phyloP scores from a whole-genome alignment of 2,329 filamentous ascomycete genomes.

The Paraphoma chrysanthemicola region DNA sequence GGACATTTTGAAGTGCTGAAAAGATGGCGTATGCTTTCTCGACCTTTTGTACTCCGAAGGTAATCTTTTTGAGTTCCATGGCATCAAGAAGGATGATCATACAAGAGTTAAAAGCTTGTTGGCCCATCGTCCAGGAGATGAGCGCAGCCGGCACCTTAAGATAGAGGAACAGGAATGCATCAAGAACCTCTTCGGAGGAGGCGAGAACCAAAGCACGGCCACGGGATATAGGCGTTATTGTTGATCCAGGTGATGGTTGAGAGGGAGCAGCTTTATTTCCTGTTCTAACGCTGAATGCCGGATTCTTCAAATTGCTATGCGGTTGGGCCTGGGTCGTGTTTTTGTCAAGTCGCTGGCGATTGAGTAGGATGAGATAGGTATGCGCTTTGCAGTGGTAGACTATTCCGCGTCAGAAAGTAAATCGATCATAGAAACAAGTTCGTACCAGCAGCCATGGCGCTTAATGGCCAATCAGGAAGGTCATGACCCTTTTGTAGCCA shows the following conservation, averaged over 20 bases:
- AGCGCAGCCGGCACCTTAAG: conserved; percentile 52
- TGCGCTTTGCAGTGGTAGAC: conserved; percentile 57
- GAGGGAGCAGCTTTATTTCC: conserved; percentile 18
- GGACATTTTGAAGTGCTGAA: conserved; percentile 51
- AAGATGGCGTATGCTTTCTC: conserved; percentile 54
- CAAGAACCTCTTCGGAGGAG: conserved; percentile 51
- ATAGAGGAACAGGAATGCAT: conserved; percentile 57
- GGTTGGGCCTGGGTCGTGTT: neutral
- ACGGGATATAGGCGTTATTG: conserved; percentile 31
- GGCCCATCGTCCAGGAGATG: conserved; percentile 57
- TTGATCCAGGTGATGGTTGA: conserved; percentile 19
- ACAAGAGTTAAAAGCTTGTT: conserved; percentile 59
- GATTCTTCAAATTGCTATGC: neutral
- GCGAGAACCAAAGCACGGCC: conserved; percentile 52
- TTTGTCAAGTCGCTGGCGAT: conserved; percentile 52
- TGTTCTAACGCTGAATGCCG: conserved; percentile 16
- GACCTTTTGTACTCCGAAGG: conserved; percentile 35
- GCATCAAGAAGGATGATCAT: conserved; percentile 58
- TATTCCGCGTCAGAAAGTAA: conserved; percentile 24
- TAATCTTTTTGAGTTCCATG: conserved; percentile 50
- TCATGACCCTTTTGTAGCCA: conserved; percentile 50
- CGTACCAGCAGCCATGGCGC: conserved; percentile 55
- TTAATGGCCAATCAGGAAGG: conserved; percentile 56
- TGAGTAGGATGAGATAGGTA: conserved; percentile 57
- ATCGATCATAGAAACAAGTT: conserved; percentile 4